Evolutionary conservation across 805 yeast species (phyloP), one percentile per base, ranked within the genome.

Genomic region (Kodamaea nitidulidarum): DNA sequence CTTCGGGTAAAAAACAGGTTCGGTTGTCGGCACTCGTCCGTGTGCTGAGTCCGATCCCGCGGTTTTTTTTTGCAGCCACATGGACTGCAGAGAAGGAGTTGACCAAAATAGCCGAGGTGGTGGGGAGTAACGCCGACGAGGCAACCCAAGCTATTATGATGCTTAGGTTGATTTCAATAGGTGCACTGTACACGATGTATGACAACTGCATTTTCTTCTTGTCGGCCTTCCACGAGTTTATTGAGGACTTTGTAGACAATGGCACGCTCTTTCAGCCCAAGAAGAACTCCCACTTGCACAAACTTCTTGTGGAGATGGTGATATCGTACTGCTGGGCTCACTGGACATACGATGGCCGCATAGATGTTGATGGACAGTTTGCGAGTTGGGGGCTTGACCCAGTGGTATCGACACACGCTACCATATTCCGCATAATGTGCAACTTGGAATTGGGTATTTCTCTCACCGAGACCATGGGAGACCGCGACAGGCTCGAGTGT

Each of bases 271-370:
- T 61, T 35, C 59, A 64, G 4, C 20, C 14, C 21, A 27, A 27
- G 16, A 5, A 27, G 16, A 16, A 30, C 32, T 29, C 67, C 2
- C 42, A 65, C 24, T 6, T 37, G 26, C 54, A 63, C 11, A 51
- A 59, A 32, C 46, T 63, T 1, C 35, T 73, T 15, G 33, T 71
- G 9, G 79, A 74, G 22, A 50, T 67, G 50, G 43, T 73, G 2
- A 48, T 74, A 12, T 63, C 60, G 35, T 75, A 71, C 44, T 69
- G 75, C 39, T 68, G 71, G 54, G 55, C 63, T 7, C 75, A 73
- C 42, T 74, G 75, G 76, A 50, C 51, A 15, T 69, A 26, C 25
- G 30, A 32, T 7, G 43, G 54, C n/a, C 11, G 12, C n/a, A n/a
- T n/a, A 7, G 42, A 43, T 7, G 38, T 47, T 7, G 17, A 41